phyloP scores from a whole-genome alignment of 768 basidiomycete genomes.

The Lentinula aciculospora region DNA sequence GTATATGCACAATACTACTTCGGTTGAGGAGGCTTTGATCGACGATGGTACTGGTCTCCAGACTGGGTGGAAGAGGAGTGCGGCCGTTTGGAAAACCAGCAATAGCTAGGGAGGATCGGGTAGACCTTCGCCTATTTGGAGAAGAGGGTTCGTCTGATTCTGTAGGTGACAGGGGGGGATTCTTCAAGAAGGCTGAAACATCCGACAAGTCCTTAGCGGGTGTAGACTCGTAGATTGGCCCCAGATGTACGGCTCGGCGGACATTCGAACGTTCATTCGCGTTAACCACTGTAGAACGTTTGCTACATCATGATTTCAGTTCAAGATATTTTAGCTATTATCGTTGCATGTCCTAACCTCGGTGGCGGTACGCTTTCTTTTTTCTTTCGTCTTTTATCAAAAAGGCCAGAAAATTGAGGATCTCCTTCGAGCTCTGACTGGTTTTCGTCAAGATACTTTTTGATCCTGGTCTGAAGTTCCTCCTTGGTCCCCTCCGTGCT shows the following conservation, averaged over 20 bases:
- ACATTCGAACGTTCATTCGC: conserved; percentile 14
- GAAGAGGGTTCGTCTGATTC: conserved; percentile 16
- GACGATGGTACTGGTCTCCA: conserved; percentile 19
- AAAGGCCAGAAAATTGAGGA: conserved; percentile 53
- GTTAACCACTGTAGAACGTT: conserved; percentile 14
- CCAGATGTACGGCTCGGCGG: conserved; percentile 15
- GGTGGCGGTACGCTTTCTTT: conserved; percentile 1
- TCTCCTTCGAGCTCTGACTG: conserved; percentile 50
- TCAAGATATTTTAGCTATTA: background rate
- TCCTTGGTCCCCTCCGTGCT: conserved; percentile 58
- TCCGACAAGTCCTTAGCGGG: conserved; percentile 45
- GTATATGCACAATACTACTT: conserved; percentile 30
- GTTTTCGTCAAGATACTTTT: conserved; percentile 53
- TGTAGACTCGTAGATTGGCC: conserved; percentile 39
- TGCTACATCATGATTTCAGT: background rate
- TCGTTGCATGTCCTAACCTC: background rate
- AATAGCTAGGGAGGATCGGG: conserved; percentile 17
- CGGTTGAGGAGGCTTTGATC: conserved; percentile 18
- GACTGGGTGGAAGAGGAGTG: conserved; percentile 32
- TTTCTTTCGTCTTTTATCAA: conserved; percentile 31
- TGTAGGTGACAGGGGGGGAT: conserved; percentile 31
- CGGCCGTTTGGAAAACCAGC: conserved; percentile 23
- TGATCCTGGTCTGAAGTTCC: conserved; percentile 56
- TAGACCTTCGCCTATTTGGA: conserved; percentile 7
- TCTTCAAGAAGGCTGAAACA: conserved; percentile 49